Conservation (phyloP, 106 monocot species). For the Phalaenopsis aphrodite region DNA sequence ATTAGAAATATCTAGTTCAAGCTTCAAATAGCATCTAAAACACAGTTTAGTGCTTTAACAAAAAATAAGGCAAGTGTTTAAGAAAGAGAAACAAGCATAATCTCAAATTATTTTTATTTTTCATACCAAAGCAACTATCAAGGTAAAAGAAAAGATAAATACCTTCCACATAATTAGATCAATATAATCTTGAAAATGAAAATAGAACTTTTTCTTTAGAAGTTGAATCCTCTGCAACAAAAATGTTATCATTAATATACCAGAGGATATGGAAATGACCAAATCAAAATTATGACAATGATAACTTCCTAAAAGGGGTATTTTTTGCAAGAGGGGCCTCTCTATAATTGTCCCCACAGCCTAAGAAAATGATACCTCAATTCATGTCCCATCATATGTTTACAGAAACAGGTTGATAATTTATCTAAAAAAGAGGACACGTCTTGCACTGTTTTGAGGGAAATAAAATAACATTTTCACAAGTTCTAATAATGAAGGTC, state of each 20-base stretch:
- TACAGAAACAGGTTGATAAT: background rate
- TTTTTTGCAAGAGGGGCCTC: background rate
- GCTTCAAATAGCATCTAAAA: background rate
- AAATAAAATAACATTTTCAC: background rate
- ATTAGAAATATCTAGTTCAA: background rate
- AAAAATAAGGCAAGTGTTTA: background rate
- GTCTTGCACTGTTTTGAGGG: background rate
- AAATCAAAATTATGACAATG: background rate
- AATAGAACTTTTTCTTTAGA: constrained; percentile 95
- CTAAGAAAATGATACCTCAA: background rate
- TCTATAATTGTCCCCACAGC: background rate
- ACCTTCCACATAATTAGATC: constrained; percentile 96
- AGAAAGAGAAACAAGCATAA: background rate
- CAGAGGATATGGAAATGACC: background rate
- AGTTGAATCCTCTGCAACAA: constrained; percentile 74
- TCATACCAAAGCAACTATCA: background rate
- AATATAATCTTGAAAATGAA: constrained; percentile 95
- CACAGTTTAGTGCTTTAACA: background rate
- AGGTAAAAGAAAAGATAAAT: background rate
- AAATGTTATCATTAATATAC: constrained; percentile 3
- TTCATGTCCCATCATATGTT: background rate
- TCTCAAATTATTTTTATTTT: background rate
- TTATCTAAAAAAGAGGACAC: background rate
- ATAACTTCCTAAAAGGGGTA: background rate
- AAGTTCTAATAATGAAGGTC: background rate